Evolutionary conservation across 768 basidiomycete species (phyloP), one percentile per base, ranked within the genome.

Genomic region (Leccinum truebloodii): DNA sequence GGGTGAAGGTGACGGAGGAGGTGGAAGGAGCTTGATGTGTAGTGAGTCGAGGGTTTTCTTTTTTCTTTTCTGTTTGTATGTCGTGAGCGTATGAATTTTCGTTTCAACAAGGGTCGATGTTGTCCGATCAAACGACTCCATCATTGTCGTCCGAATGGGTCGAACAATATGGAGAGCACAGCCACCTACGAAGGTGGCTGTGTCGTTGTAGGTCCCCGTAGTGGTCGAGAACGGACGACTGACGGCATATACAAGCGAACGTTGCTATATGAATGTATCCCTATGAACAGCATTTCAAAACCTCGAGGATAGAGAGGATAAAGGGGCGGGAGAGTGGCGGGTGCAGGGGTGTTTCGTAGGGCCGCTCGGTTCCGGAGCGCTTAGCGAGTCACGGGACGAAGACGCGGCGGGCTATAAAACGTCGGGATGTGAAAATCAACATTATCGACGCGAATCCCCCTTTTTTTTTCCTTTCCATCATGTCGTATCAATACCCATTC

Each of bases 401-500:
- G 24, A 7, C 48, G 16, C 50, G 61, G 58, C 57, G 65, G 60
- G 52, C 48, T 73, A 73, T 76, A 74, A 79, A 73, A 77, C 59
- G 58, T 55, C 62, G 67, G 63, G 61, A 59, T 59, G 61, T 34
- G 61, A 63, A 69, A 62, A 66, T 60, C 30, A 10, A 12, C 51
- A 20, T 41, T 35, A 14, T 8, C 57, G 12, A 1, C 53, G 24
- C 24, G 64, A 46, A 63, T 60, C 67, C 65, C 68, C 70, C 74
- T 67, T 26, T 68, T 68, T 64, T 69, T 69, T 64, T 64, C 70
- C 41, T 44, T n/a, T 18, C 41, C 41, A 44, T n/a, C 73, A 83
- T 83, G 82, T 82, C 83, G 69, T 82, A 79, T 74, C 77, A 78
- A 63, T 79, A 70, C 64, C 78, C 80, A 64, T 79, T 77, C 73